Evolutionary conservation across 208 protist species (phyloP).

Genomic region (Lotmaria passim): DNA sequence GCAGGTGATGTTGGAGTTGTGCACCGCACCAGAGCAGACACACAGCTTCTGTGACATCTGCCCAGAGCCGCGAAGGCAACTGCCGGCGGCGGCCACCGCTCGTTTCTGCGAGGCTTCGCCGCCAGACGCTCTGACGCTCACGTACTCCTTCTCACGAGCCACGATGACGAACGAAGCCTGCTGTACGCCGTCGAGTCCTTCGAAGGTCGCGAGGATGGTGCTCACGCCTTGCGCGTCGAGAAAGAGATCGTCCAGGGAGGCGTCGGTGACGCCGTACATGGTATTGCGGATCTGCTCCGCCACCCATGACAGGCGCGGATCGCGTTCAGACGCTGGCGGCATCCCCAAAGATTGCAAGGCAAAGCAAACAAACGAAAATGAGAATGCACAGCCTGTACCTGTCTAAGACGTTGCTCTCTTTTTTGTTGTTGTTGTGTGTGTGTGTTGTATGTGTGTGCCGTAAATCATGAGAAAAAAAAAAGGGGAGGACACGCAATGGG

Average conservation of each 20-base stretch:
- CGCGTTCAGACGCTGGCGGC: conserved; percentile 22
- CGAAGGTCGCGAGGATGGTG: conserved; percentile 64
- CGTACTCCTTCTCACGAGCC: conserved; percentile 54
- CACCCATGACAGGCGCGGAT: conserved; percentile 84
- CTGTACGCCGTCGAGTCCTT: conserved; percentile 37
- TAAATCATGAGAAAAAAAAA: conserved; percentile 6
- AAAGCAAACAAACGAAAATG: conserved; percentile 19
- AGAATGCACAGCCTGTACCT: no score
- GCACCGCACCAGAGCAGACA: conserved; percentile 61
- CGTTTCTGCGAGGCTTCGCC: conserved; percentile 2
- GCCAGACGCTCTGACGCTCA: conserved; percentile 5
- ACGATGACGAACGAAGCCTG: conserved; percentile 67
- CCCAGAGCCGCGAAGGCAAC: conserved; percentile 1
- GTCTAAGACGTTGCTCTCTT: no score
- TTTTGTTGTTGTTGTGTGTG: no score
- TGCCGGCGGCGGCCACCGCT: conserved; percentile 3
- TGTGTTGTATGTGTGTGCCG: no score
- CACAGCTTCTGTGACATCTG: conserved; percentile 48
- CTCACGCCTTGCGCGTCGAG: conserved; percentile 35
- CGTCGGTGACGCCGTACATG: conserved; percentile 66
- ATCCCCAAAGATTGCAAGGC: conserved; percentile 17
- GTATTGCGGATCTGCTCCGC: conserved; percentile 51
- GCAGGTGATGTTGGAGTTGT: conserved; percentile 86
- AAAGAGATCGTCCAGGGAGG: conserved; percentile 63
- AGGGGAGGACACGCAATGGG: neutral